Base-by-base conservation (phyloP, 768 basidiomycete genomes). In the Podaxis sp. region DNA sequence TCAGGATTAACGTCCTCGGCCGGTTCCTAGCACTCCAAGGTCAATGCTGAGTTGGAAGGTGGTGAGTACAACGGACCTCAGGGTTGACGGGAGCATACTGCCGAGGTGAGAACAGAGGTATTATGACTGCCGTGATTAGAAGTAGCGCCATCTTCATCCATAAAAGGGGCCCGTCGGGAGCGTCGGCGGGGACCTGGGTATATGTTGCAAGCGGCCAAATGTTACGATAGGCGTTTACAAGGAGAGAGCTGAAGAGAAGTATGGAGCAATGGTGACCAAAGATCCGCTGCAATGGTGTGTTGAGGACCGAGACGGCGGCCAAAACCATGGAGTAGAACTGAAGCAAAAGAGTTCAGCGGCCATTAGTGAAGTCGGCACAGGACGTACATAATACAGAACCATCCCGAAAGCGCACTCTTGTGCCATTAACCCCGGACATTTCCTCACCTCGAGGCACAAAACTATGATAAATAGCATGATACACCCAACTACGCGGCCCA, bases 201-300 rank as follows among this genome's bases (percentile, higher is more conserved):
- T 74, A 84, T 0, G 86, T 87, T 4, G 79, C 74, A 3, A 87
- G 69, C 0, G 87, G 87, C 74, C 78, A 87, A 6, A 88, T 52
- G 64, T 84, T 79, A 7, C 86, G 79, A 64, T 84, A 86, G 22
- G 74, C 71, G 65, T 80, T 87, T 0, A 86, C 75, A 1, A 57
- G 62, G 67, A 82, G 79, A 0, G 74, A 71, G 36, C 73, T 67
- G 7, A 84, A 64, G 13, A 87, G 59, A 51, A 79, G 39, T 4
- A 53, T 8, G 40, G 53, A 61, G 40, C 59, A 61, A 30, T 61
- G 59, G 19, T n/a, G 52, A 28, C 59, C 44, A 24, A 61, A 61
- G 36, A 33, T 53, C 4, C 9, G 28, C 24, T 42, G 51, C 26
- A 15, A 42, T 17, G 13, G 12, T 17, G n/a, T 30, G 17, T 46